Base-by-base conservation (phyloP, 495 filamentous ascomycete genomes). In the Tetracladium setigerum region DNA sequence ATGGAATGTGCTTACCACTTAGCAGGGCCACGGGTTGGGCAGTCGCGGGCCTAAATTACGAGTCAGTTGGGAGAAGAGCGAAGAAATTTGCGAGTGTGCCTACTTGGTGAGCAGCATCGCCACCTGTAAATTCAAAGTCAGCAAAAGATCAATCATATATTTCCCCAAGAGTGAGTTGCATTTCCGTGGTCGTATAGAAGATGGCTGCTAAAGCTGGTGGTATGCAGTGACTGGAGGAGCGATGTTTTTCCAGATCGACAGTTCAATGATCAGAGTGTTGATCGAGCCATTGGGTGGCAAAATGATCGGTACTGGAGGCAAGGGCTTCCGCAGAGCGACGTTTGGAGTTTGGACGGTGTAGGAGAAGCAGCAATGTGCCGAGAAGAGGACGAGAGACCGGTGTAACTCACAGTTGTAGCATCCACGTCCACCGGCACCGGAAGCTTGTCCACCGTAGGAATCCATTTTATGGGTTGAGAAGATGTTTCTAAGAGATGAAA, bases 11-110 rank as follows among this genome's bases (percentile, higher is more conserved):
- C 72, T 67, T 71, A 88, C 82, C 91, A 97, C 62, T 90, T 94
- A 38, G 89, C 86, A 47, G 83, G 87, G 50, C 87, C 89, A 70
- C 89, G 87, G 76, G 84, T 89, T 55, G 91, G 90, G 77, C 91
- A 97, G 58, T 96, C 91, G 60, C 89, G 88, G 56, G 89, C 56
- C 56, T 59, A 38, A 5, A 37, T 12, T 24, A 19, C 15, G 27
- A 34, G 43, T 59, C 49, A 59, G 48, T 41, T 52, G 30, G n/a
- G 39, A 31, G 33, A 24, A 33, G 41, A 5, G n/a, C 3, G 16
- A 44, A n/a, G 36, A 44, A 38, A 18, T 12, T 4, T 12, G 47
- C 12, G 19, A 34, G 15, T 49, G 17, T 16, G 35, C 14, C 27
- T 55, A 59, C 87, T 85, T 86, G 84, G 64, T 90, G 86, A 52